phyloP scores from a whole-genome alignment of 2,329 filamentous ascomycete species.

The Neofusicoccum parvum region DNA sequence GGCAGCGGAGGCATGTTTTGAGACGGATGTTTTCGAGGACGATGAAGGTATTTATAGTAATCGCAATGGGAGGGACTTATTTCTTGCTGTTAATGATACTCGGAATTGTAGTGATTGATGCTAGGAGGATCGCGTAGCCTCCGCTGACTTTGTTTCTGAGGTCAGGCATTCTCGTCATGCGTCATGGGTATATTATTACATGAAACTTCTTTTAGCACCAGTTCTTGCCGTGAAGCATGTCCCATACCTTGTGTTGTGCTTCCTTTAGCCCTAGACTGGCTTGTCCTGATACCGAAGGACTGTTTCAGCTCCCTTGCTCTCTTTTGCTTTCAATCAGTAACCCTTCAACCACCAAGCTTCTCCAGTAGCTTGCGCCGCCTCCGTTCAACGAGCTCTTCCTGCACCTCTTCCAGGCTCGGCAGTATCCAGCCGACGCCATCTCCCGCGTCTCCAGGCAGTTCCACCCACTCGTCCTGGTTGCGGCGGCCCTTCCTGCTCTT shows the following conservation, averaged over 20 bases:
- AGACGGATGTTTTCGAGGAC: not conserved
- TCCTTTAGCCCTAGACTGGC: not conserved
- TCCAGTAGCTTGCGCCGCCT: constrained; percentile 81
- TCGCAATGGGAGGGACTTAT: not conserved
- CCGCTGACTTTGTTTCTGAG: not conserved
- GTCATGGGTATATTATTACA: constrained; percentile 9
- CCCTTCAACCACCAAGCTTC: constrained; percentile 58
- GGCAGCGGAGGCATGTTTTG: not conserved
- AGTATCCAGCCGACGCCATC: constrained; percentile 82
- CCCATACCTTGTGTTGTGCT: not conserved
- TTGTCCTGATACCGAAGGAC: not conserved
- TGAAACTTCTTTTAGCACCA: not conserved
- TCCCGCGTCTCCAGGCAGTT: constrained; percentile 82
- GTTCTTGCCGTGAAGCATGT: not conserved
- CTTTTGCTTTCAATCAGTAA: not conserved
- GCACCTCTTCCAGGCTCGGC: constrained; percentile 88
- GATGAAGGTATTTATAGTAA: not conserved
- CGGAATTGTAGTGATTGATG: not conserved
- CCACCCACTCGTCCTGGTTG: constrained; percentile 64
- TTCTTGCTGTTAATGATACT: not conserved
- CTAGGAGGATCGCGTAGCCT: not conserved
- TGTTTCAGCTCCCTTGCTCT: not conserved
- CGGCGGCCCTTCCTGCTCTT: constrained; percentile 24
- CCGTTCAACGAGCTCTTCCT: constrained; percentile 87
- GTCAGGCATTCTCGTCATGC: not conserved